phyloP scores from a whole-genome alignment of 2,329 filamentous ascomycete species.

The Curvularia verruculosa region DNA sequence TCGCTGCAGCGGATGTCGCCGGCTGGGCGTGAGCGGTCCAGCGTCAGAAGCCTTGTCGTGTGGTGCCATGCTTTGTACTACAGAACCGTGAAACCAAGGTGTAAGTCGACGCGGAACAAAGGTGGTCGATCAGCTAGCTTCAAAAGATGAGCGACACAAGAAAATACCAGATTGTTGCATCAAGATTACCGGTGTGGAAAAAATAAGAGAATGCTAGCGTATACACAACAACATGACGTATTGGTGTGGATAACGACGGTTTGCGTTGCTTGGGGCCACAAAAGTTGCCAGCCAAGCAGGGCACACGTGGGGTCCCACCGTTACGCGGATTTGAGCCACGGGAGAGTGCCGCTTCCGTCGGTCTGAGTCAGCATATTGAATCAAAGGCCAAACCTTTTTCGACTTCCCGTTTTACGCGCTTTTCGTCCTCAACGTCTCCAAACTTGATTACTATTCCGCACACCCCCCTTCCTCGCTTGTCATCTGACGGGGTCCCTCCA shows the following conservation, averaged over 20 bases:
- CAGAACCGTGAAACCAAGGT: background rate
- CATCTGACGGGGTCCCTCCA: too few species aligned
- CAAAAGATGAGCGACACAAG: background rate
- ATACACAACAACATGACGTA: conserved; percentile 19
- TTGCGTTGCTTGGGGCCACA: background rate
- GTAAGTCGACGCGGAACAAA: background rate
- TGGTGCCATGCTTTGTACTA: conserved; percentile 7
- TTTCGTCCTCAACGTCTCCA: too few species aligned
- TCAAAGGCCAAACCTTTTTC: background rate
- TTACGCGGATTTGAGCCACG: conserved; percentile 17
- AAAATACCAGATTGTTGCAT: background rate
- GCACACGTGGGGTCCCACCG: conserved; percentile 17
- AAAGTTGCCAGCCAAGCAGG: conserved; percentile 13
- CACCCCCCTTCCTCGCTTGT: too few species aligned
- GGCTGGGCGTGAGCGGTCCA: conserved; percentile 36
- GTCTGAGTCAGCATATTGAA: conserved; percentile 1
- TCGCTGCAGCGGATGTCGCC: conserved; percentile 68
- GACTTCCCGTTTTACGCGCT: background rate
- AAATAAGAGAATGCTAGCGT: background rate
- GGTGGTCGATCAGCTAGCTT: too few species aligned
- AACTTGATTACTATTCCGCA: background rate
- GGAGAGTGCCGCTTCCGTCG: conserved; percentile 10
- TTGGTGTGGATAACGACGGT: conserved; percentile 1
- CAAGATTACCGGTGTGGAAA: background rate
- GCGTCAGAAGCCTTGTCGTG: conserved; percentile 3